Percentiles rank a stretch among this genome's conserved stretches.
phyloP scores from a whole-genome alignment of 495 filamentous ascomycete species.

The Hypoxylon crocopeplum region DNA sequence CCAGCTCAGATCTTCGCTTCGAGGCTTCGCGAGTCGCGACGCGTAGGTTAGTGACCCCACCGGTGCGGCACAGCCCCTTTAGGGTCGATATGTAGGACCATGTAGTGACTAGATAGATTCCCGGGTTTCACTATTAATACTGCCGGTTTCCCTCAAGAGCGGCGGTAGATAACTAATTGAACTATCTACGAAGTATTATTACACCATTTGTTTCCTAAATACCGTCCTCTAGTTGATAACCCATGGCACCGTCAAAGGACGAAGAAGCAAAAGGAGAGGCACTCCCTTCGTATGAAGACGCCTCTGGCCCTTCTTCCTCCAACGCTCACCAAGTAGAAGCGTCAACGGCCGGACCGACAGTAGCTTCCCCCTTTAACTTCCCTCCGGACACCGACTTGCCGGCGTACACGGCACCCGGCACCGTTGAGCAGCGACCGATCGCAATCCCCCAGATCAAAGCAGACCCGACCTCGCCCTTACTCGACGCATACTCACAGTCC shows the following conservation, averaged over 20 bases:
- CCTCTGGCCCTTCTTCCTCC: conserved; percentile 6
- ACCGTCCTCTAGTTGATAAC: neutral
- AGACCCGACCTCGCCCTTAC: conserved; percentile 33
- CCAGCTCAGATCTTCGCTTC: neutral
- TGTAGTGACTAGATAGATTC: no score
- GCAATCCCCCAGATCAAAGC: conserved; percentile 41
- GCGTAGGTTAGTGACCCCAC: neutral
- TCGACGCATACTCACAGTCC: conserved; percentile 30
- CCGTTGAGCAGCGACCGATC: conserved; percentile 24
- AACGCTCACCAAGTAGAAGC: neutral
- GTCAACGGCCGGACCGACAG: conserved; percentile 16
- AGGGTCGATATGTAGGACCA: no score
- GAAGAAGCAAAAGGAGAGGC: conserved; percentile 22
- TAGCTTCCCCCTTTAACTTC: conserved; percentile 41
- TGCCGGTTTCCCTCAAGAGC: neutral
- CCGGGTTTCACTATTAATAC: conserved; percentile 11
- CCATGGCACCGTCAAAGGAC: conserved; percentile 17
- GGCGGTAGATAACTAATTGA: no score
- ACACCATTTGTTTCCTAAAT: no score
- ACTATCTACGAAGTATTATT: no score
- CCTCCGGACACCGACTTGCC: conserved; percentile 27
- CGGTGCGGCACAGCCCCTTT: no score
- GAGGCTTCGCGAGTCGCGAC: neutral
- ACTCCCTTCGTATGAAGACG: conserved; percentile 21
- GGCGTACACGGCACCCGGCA: conserved; percentile 10